Base-by-base conservation (phyloP, 176 grass and related monocot genomes). In the Eragrostis curvula region DNA sequence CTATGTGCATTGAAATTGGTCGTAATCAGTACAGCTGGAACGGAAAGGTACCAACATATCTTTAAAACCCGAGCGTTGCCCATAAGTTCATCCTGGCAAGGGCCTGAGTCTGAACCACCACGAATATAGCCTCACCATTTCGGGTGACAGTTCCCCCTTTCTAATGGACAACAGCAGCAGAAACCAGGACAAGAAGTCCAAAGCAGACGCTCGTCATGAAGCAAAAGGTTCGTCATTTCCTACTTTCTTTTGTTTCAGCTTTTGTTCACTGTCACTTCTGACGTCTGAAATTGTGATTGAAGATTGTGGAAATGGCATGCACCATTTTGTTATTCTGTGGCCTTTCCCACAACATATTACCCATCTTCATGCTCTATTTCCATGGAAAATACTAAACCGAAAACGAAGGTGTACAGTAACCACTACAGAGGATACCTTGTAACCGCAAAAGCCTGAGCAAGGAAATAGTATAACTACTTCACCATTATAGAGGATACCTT, bases 41-140 rank as follows among this genome's bases (percentile, higher is more conserved):
- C 39, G 36, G 77, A 40, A 14, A 47, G 77, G 61, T 57, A 77
- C 65, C 78, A 49, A 49, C 59, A 16, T 66, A 57, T 72, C 72
- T 82, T 67, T 86, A 86, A 89, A 82, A 67, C 58, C 78, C 29
- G 73, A 73, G 66, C 14, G 41, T 72, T 72, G 73, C 56, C 70
- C 71, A 42, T 64, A 63, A 23, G 44, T 63, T 65, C 60, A 72
- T 75, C 36, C 47, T 48, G 16, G 66, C 39, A 42, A 89, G 39
- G 47, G 40, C 17, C 45, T 62, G n/a, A 63, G 6, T 51, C 15
- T 27, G 20, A 65, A 60, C 17, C 32, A 42, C 60, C 75, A 60
- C 53, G 78, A 65, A 40, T 58, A 28, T 53, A 71, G 46, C 17
- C 48, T 60, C 18, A 25, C 5, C 16, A 48, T 77, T 71, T n/a